Evolutionary conservation across 2,329 filamentous ascomycete species (phyloP).

Genomic region (Apiospora sp.): DNA sequence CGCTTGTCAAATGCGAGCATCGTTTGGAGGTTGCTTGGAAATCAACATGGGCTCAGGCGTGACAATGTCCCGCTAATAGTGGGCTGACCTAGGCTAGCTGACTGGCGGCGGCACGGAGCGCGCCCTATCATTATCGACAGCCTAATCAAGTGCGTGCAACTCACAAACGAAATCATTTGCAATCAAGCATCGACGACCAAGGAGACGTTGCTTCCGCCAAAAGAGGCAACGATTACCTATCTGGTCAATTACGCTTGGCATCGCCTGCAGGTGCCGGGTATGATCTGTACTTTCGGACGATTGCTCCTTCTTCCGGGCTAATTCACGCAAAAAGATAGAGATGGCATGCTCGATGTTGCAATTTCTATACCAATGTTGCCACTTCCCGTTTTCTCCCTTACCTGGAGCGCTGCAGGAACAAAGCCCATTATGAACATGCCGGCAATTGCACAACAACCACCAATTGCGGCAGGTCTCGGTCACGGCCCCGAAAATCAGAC

Average conservation of each 20-base stretch:
- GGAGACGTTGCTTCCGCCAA: neutral
- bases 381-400: neutral
- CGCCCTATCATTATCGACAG: neutral
- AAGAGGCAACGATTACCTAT: neutral
- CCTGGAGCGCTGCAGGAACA: neutral
- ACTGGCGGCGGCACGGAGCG: neutral
- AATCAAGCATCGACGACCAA: neutral
- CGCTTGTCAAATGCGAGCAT: neutral
- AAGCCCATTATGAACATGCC: neutral
- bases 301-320: neutral
- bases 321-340: neutral
- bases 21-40: neutral
- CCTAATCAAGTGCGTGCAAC: neutral
- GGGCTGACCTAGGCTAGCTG: neutral
- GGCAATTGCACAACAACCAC: neutral
- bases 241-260: neutral
- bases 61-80: neutral
- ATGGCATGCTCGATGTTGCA: too few relatives aligned
- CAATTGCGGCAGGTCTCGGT: neutral
- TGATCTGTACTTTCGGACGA: neutral
- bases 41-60: neutral
- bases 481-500: neutral
- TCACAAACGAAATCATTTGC: neutral
- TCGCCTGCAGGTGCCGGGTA: neutral
- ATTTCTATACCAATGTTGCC: slow-evolving; percentile 9